These are phyloP conservation scores for Hypoxylon rubiginosum DNA, from an alignment of 2,329 filamentous ascomycete genomes.

Conservation along the genomic window DNA sequence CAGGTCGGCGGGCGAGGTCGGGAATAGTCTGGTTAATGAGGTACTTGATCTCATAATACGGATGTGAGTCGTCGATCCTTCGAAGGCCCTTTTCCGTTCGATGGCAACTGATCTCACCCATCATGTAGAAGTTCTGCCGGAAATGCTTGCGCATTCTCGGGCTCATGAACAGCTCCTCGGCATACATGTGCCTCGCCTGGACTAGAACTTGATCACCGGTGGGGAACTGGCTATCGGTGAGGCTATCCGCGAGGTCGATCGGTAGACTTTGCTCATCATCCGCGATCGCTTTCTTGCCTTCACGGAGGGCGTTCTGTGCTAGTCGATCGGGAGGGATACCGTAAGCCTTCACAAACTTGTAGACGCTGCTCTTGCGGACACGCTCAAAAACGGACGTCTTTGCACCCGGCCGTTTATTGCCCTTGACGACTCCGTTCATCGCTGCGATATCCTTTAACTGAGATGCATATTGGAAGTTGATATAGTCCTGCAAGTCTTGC, in stretches of 20 bases:
- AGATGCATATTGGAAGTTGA: slow-evolving; percentile 91
- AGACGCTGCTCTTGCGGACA: slow-evolving; percentile 83
- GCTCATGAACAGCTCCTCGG: slow-evolving; percentile 89
- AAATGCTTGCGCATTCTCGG: slow-evolving; percentile 92
- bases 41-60: slow-evolving; percentile 98
- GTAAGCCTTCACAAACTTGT: slow-evolving; percentile 87
- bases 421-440: slow-evolving; percentile 72
- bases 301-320: slow-evolving; percentile 85
- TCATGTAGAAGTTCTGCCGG: slow-evolving; percentile 84
- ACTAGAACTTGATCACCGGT: slow-evolving; percentile 82
- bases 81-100: slow-evolving; percentile 94
- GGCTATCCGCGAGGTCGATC: slow-evolving; percentile 86
- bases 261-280: slow-evolving; percentile 87
- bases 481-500: slow-evolving; percentile 95
- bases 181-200: slow-evolving; percentile 87
- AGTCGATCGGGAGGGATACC: slow-evolving; percentile 91
- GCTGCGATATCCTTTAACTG: slow-evolving; percentile 85
- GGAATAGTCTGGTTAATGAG: slow-evolving; percentile 87
- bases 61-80: slow-evolving; percentile 93
- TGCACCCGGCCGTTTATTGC: slow-evolving; percentile 84
- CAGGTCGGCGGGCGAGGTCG: slow-evolving; percentile 85
- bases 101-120: slow-evolving; percentile 86
- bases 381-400: slow-evolving; percentile 86
- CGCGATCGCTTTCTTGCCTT: slow-evolving; percentile 82
- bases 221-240: slow-evolving; percentile 79